These are phyloP conservation scores for Bolboschoenoplectus hybrid DNA, from an alignment of 202 grass and related monocot species.

Conservation along the genomic window DNA sequence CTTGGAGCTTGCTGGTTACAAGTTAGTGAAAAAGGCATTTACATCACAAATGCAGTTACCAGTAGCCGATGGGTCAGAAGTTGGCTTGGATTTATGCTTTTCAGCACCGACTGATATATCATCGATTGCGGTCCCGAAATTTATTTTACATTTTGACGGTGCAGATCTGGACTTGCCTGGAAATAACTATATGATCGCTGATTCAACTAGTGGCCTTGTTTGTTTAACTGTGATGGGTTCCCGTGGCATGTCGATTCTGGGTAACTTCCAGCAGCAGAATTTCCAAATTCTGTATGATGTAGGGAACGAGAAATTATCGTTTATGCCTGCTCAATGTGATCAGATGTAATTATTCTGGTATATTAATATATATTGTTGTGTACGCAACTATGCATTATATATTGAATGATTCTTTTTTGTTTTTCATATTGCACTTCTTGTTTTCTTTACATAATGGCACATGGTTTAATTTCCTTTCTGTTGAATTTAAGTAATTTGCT, in stretches of 20 bases:
- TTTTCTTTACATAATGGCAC: too few species aligned
- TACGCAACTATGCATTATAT: background rate
- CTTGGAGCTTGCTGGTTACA: constrained; percentile 51
- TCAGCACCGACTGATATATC: constrained; percentile 36
- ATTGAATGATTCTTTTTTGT: too few species aligned
- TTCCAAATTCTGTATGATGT: constrained; percentile 81
- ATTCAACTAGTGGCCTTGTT: constrained; percentile 47
- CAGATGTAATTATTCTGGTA: constrained; percentile 41
- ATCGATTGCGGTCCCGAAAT: constrained; percentile 65
- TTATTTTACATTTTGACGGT: constrained; percentile 67
- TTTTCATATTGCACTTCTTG: too few species aligned
- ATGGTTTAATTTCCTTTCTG: too few species aligned
- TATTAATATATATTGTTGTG: background rate
- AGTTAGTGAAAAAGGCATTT: constrained; percentile 54
- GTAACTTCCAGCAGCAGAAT: constrained; percentile 92
- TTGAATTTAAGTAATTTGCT: too few species aligned
- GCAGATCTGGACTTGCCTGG: constrained; percentile 67
- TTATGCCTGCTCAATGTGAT: constrained; percentile 61
- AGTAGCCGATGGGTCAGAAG: constrained; percentile 37
- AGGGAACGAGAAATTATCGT: constrained; percentile 50
- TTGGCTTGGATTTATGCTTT: constrained; percentile 69
- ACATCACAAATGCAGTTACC: constrained; percentile 61
- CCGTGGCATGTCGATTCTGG: constrained; percentile 55
- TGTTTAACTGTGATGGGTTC: constrained; percentile 63
- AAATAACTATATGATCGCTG: constrained; percentile 73